Evolutionary conservation across 2,329 filamentous ascomycete species (phyloP), one percentile per base, ranked within the genome.

Genomic region (Nothopassalora personata): DNA sequence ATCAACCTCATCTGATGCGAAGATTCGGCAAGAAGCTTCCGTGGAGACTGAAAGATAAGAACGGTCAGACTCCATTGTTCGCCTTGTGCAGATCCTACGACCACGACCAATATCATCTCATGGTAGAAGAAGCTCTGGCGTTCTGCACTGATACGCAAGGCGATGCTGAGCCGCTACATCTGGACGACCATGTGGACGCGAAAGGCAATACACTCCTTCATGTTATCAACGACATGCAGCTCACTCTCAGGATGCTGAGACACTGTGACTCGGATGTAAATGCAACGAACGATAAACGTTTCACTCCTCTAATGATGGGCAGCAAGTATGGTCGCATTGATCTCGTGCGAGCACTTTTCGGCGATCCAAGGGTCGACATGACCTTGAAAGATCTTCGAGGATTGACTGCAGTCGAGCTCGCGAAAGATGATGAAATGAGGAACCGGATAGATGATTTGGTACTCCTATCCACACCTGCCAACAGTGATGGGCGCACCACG

Each of bases 251-350:
- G 60, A 88, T 97, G 45, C 79, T 99, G 36, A 83, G 89, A 57
- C 83, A 87, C 60, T 96, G 92, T 74, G 94, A 99, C 66, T 88
- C 91, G n/a, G 91, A 99, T 70, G 90, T 93, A 57, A 99, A 99
- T 74, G 92, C 93, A 8, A 89, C 87, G 8, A 99, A 99, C 70
- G 92, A 97, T 67, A 96, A 91, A 76, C 88, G 85, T 51, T 97
- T 99, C 71, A 99, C 95, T 0, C 87, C 94, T 1, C 80, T 99
- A 58, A 99, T 99, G 94, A 89, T 99, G 62, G 93, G 93, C 7
- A 97, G 93, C 81, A 99, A 99, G 73, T 99, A 97, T 71, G 94
- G 94, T 34, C 85, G 94, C 62, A 88, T 96, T 56, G 94, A 97
- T 68, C 90, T 96, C 80, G 93, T 99, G 18, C 83, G 92, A 59